Evolutionary conservation across 768 basidiomycete species (phyloP), one percentile per base, ranked within the genome.

Genomic region (Leucocoprinus birnbaumii): DNA sequence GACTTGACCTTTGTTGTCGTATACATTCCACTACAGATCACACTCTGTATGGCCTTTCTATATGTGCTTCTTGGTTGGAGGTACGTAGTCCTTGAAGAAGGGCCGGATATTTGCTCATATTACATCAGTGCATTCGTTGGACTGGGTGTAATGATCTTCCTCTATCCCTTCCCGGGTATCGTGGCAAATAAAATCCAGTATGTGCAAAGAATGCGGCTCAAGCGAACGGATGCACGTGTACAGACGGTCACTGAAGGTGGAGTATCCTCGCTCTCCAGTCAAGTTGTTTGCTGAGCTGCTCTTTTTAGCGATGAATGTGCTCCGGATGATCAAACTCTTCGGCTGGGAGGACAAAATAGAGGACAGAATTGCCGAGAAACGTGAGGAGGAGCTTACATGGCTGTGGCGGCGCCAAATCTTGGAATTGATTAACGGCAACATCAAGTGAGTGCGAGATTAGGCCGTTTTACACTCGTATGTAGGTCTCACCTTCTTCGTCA

Each of bases 311-410:
- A 74, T 84, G 67, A 77, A 75, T 55, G 77, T 82, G 18, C 64
- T 87, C 13, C 78, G 85, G 18, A 86, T 87, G 82, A 73, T 87
- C 61, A 89, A 89, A 66, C 68, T 89, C 37, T 88, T 90, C 61
- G 88, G 76, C 13, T 80, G 87, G 77, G 77, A 85, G 75, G 78
- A 79, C 53, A 76, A 80, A 44, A 78, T 85, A 63, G 70, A 76
- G 45, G 68, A 76, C 7, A 74, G 73, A 45, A 72, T 91, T 41
- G 66, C 73, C 16, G 75, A 77, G 38, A 83, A 83, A 61, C 77
- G 89, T 52, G 81, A 87, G 46, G 77, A 76, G 14, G 89, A 91
- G 65, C 68, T 91, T 21, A 54, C 63, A 2, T 80, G 74, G 68
- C 71, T 86, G 44, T 79, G 76, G 73, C 79, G 77, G 61, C 68